These are phyloP conservation scores for Aspergillus sp. DNA, from an alignment of 2,329 filamentous ascomycete genomes.

Conservation along the genomic window DNA sequence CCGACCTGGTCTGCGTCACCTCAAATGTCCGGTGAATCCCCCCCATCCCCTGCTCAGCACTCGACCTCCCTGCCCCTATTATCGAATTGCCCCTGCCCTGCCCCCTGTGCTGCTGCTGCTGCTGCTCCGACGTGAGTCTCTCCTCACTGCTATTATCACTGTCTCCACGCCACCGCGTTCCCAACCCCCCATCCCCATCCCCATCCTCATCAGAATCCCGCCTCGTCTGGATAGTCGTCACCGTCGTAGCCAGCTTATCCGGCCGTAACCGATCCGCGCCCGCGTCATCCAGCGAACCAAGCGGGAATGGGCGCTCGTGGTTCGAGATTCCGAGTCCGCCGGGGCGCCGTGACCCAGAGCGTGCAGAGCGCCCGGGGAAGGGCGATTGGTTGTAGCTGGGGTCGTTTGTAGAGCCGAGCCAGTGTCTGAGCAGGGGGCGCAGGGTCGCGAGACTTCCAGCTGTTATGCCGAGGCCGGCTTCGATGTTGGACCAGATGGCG, in stretches of 20 bases:
- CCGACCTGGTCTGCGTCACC: not conserved
- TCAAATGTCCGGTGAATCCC: not conserved
- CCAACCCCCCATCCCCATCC: not conserved
- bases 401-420: conserved; percentile 2
- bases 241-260: conserved; percentile 10
- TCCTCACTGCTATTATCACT: conserved; percentile 3
- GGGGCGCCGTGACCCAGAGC: not conserved
- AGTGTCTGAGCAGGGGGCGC: conserved; percentile 41
- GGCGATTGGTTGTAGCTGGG: not conserved
- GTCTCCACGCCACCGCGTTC: not conserved
- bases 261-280: not conserved
- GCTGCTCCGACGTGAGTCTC: not conserved
- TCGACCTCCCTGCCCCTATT: not conserved
- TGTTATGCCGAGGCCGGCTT: conserved; percentile 34
- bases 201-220: not conserved
- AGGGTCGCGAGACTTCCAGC: conserved; percentile 49
- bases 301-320: not conserved
- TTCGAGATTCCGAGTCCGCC: not conserved
- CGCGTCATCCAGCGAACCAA: conserved; percentile 1
- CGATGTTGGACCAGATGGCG: conserved; percentile 35
- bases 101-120: too few species aligned
- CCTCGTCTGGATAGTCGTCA: conserved; percentile 6
- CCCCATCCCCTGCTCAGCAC: not conserved
- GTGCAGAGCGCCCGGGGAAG: not conserved
- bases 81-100: not conserved